These are phyloP conservation scores for Cymodocea nodosa DNA, from an alignment of 116 monocot genomes.

Conservation along the genomic window DNA sequence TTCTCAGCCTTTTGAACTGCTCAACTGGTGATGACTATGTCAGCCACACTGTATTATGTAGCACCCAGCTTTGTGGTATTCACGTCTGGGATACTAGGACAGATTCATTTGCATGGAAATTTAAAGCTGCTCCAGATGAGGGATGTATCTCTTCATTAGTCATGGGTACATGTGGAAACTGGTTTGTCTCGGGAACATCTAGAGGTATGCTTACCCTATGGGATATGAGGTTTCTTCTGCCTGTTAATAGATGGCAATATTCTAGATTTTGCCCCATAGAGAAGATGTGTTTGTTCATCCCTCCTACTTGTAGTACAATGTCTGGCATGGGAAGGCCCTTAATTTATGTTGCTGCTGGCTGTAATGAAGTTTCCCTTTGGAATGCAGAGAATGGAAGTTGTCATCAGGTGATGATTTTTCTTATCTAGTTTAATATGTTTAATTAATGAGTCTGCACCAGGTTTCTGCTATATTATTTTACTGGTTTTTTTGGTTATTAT, in stretches of 20 bases:
- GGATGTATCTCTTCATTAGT: constrained; percentile 77
- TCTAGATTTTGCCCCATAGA: constrained; percentile 69
- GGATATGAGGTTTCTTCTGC: constrained; percentile 93
- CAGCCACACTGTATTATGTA: constrained; percentile 57
- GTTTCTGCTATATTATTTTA: no score
- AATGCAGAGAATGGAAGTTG: constrained; percentile 98
- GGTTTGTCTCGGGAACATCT: constrained; percentile 97
- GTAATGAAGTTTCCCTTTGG: constrained; percentile 97
- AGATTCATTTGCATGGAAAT: constrained; percentile 54
- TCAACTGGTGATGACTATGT: constrained; percentile 37
- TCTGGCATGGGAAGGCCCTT: constrained; percentile 47
- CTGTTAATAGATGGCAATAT: constrained; percentile 96
- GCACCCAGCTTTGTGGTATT: constrained; percentile 61
- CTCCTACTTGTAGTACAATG: constrained; percentile 40
- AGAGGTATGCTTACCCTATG: constrained; percentile 86
- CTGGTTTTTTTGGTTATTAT: no score
- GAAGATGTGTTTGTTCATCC: constrained; percentile 58
- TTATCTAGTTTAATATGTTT: background rate
- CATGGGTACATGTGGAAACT: constrained; percentile 87
- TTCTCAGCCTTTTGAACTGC: constrained; percentile 77
- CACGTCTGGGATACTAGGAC: constrained; percentile 83
- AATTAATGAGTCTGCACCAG: no score
- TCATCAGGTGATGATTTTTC: constrained; percentile 54
- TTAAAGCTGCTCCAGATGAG: constrained; percentile 54
- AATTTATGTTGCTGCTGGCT: constrained; percentile 90